These are phyloP conservation scores for Microcera coccophila DNA, from an alignment of 2,329 filamentous ascomycete species.

Conservation along the genomic window DNA sequence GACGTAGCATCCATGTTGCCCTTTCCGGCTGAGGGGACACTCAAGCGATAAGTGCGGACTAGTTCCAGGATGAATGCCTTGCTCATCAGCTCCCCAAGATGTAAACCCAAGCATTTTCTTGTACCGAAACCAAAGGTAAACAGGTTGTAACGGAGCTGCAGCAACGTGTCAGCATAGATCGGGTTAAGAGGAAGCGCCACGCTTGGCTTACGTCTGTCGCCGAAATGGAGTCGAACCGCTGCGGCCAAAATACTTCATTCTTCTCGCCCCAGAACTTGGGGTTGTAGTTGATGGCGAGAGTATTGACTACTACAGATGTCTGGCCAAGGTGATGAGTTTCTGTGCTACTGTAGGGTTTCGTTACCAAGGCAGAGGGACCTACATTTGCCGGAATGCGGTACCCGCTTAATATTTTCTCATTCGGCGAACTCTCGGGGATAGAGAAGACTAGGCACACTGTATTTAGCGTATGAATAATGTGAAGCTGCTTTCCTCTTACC, in stretches of 20 bases:
- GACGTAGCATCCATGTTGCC: too few species aligned
- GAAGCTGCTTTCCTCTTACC: too few species aligned
- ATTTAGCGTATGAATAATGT: too few species aligned
- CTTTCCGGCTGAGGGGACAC: too few species aligned
- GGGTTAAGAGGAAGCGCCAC: too few species aligned
- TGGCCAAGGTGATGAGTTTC: background rate
- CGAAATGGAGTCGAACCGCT: background rate
- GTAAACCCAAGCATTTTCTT: background rate
- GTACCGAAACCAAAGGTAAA: background rate
- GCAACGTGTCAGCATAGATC: too few species aligned
- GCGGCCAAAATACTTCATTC: background rate
- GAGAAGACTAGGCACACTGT: background rate
- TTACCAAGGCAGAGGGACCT: too few species aligned
- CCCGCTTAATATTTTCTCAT: background rate
- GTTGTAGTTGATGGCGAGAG: background rate
- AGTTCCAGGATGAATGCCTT: background rate
- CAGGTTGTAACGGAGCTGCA: constrained; percentile 1
- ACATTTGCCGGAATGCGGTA: background rate
- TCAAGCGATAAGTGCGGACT: background rate
- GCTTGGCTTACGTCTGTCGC: background rate
- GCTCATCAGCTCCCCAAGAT: background rate
- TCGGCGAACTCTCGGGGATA: background rate
- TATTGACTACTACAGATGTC: background rate
- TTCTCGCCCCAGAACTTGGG: background rate
- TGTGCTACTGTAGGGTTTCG: background rate